These are phyloP conservation scores for Populus euphratica DNA, from an alignment of 345 rosid genomes.

Conservation along the genomic window DNA sequence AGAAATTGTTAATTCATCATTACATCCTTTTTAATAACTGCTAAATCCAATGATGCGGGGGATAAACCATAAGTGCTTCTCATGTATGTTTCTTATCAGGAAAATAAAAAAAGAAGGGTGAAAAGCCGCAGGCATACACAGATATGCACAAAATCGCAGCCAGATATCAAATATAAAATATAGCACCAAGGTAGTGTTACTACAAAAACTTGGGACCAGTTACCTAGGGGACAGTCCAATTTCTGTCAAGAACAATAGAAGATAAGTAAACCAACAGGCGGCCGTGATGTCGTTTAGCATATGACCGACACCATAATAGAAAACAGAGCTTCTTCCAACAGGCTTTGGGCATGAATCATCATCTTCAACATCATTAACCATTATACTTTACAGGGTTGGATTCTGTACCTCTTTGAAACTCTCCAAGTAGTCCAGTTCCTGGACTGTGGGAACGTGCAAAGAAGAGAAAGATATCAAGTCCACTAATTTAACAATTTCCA, in stretches of 20 bases:
- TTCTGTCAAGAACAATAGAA: conserved; percentile 74
- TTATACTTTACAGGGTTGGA: conserved; percentile 8
- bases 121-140: neutral
- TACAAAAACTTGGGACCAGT: neutral
- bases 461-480: neutral
- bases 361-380: conserved; percentile 39
- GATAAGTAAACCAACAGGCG: conserved; percentile 97
- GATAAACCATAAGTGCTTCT: no score
- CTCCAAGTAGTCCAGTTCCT: neutral
- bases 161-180: neutral
- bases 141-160: no score
- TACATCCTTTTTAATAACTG: no score
- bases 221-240: conserved; percentile 87
- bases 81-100: neutral
- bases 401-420: neutral
- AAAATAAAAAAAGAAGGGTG: neutral
- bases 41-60: no score
- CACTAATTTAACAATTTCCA: neutral
- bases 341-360: conserved; percentile 47
- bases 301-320: conserved; percentile 85
- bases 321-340: conserved; percentile 67
- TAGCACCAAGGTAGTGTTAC: neutral
- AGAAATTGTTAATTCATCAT: no score
- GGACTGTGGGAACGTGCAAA: conserved; percentile 1
- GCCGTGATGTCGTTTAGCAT: conserved; percentile 97